Evolutionary conservation across 176 grass and related monocot species (phyloP).

Genomic region (Phoenix dactylifera): DNA sequence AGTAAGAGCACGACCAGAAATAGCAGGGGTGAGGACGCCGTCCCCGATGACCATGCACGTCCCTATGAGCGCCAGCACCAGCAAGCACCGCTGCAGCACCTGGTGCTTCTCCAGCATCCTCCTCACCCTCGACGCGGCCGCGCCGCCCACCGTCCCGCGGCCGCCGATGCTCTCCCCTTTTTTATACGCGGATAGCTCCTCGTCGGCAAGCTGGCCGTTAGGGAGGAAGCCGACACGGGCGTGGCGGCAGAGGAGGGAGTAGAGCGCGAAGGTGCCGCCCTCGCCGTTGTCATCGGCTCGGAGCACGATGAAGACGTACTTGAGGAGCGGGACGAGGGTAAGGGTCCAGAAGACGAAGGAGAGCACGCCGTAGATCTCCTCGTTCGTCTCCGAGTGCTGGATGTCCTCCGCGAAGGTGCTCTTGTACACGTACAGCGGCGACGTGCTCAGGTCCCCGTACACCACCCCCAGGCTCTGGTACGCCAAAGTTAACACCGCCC

Average conservation of each 20-base stretch:
- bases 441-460: constrained; percentile 92
- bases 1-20: constrained; percentile 42
- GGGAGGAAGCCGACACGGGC: constrained; percentile 77
- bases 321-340: constrained; percentile 85
- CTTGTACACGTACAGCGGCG: constrained; percentile 96
- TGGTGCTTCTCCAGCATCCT: constrained; percentile 57
- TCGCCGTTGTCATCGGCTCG: constrained; percentile 95
- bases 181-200: constrained; percentile 24
- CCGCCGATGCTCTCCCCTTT: constrained; percentile 24
- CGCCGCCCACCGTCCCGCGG: background rate
- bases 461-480: constrained; percentile 96
- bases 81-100: constrained; percentile 62
- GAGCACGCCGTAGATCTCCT: constrained; percentile 93
- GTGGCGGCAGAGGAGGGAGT: constrained; percentile 90
- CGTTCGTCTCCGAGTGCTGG: constrained; percentile 91
- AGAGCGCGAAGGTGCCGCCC: constrained; percentile 98
- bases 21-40: constrained; percentile 87
- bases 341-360: constrained; percentile 99
- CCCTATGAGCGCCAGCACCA: constrained; percentile 69
- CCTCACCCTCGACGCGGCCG: constrained; percentile 31
- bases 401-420: constrained; percentile 96
- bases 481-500: constrained; percentile 68
- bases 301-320: constrained; percentile 97
- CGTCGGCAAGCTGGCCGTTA: constrained; percentile 47
- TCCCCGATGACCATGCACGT: constrained; percentile 98